Evolutionary conservation across 495 filamentous ascomycete genomes (phyloP), one percentile per base, ranked within the genome.

Genomic region (Penicillium lividum): DNA sequence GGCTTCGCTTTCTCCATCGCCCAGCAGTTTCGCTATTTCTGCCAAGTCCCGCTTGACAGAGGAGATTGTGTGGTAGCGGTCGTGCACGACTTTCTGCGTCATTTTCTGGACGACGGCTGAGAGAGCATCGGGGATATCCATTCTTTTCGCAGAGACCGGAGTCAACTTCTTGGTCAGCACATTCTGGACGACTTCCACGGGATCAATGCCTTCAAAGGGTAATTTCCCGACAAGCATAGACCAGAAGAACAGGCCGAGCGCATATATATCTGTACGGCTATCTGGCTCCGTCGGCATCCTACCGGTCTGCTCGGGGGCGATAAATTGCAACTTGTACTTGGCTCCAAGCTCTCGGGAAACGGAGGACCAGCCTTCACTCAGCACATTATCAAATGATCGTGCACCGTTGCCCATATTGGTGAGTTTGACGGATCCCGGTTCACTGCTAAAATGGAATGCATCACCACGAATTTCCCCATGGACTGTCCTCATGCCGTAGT

Each of bases 251-350:
- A 95, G 82, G 11, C 92, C 92, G 3, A 96, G 78, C 3, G 89
- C 90, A 68, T 96, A 97, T 34, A 96, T 92, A 72, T 96, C 92
- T 9, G 92, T 96, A 46, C 92, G 82, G 54, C 84, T 89, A 73
- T 97, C 92, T 1, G 92, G 92, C 64, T 94, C 91, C 16, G 88
- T 91, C 3, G 90, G 88, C 83, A 95, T 87, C 15, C 92, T 85
- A 27, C 92, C 92, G 13, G 92, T 97, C 77, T 96, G 92, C 63
- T 97, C 92, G 0, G 92, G 91, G 44, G 90, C 91, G 68, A 97
- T 92, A 65, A 87, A 95, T 56, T 91, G 84, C 22, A 97, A 76
- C 72, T 94, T 95, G 62, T 90, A 87, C 67, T 89, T 89, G 28
- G 90, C 87, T 0, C 91, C 92, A 36, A 90, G 72, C 68, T 94